Base-by-base conservation (phyloP, 2,329 filamentous ascomycete genomes). In the Penicillium sp. region DNA sequence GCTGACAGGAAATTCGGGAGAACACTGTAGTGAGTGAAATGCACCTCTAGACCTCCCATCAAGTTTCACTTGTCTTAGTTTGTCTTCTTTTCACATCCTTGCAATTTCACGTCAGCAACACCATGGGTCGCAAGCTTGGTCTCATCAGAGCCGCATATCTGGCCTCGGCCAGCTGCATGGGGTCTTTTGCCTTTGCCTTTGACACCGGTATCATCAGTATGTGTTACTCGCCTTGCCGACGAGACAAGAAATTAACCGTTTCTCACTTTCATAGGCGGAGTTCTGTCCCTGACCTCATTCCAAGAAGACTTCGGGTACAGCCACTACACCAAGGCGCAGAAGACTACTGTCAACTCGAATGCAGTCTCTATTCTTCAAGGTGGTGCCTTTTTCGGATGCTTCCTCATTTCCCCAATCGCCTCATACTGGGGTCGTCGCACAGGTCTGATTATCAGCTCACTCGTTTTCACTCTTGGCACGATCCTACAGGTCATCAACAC, bases 301-400 rank as follows among this genome's bases (percentile, higher is more conserved):
- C 63, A 77, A 41, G 58, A 67, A 29, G 75, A 78, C 56, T 78
- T 76, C 57, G 29, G 61, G 37, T 68, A 67, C 40, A 27, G 48
- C n/a, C 57, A 65, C 15, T 77, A 74, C 55, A 68, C 67, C 20
- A 68, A 68, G n/a, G 64, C 67, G 7, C 66, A 77, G 49, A 69
- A 73, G 50, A 78, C 76, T 1, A 70, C 68, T 3, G 68, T 77
- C 57, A 79, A 76, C 55, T 78, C 78, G 4, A 77, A 81, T 47
- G 75, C 77, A 33, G 77, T 81, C 20, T 75, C 75, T 0, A 74
- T 82, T 4, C 76, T 81, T 7, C 78, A 81, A 51, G 76, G 77
- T 1, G 79, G 79, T 22, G 78, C 78, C 35, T 83, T 82, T 61
- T 77, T 81, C 52, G 79, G 79, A 43, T 80, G 79, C 54, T 77